Conservation (phyloP, 2,329 filamentous ascomycete genomes). For the Calonectria hongkongensis region DNA sequence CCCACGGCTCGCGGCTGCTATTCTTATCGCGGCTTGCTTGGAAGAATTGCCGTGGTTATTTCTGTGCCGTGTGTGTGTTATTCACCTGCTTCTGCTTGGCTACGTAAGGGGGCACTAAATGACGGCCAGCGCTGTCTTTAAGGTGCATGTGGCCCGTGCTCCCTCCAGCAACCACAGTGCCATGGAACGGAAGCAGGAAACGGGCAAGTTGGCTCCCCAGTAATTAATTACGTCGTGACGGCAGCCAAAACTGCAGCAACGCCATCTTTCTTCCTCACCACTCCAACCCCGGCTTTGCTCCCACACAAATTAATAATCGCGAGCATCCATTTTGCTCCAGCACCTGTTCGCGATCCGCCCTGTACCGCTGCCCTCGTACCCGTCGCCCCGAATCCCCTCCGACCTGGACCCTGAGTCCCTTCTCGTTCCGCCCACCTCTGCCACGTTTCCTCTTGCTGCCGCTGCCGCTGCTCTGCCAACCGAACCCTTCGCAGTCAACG, state of each 20-base stretch:
- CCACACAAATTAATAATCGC: conserved; percentile 33
- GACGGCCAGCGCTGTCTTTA: conserved; percentile 14
- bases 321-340: conserved; percentile 11
- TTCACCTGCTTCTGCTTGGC: conserved; percentile 7
- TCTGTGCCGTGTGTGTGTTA: conserved; percentile 36
- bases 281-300: conserved; percentile 23
- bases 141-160: conserved; percentile 40
- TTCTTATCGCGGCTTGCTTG: not conserved
- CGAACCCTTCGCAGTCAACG: conserved; percentile 29
- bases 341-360: conserved; percentile 14
- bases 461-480: conserved; percentile 36
- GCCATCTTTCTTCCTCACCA: conserved; percentile 36
- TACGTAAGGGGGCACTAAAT: conserved; percentile 21
- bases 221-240: conserved; percentile 49
- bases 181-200: conserved; percentile 44
- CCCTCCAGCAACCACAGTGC: conserved; percentile 36
- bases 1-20: not conserved
- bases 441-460: conserved; percentile 53
- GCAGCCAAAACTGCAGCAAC: conserved; percentile 29
- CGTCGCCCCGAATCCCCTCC: conserved; percentile 4
- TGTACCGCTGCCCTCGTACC: not conserved
- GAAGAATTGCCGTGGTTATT: conserved; percentile 30
- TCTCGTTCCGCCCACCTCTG: conserved; percentile 38
- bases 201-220: conserved; percentile 46
- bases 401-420: conserved; percentile 20